phyloP scores from a whole-genome alignment of 1,139 yeast species.

The Pichia sp. region DNA sequence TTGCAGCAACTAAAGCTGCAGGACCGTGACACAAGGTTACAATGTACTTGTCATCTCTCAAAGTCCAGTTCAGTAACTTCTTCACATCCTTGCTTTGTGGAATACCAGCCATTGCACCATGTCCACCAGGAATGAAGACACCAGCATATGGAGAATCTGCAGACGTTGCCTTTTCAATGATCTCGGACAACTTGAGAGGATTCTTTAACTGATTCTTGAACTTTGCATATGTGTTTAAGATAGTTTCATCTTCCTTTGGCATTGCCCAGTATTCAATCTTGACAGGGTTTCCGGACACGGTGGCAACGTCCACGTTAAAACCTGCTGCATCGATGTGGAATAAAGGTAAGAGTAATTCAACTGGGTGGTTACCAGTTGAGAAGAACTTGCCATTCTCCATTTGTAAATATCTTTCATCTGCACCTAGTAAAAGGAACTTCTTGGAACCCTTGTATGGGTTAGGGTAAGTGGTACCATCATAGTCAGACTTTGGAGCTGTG shows the following conservation, averaged over 20 bases:
- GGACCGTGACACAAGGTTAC: slow-evolving; percentile 12
- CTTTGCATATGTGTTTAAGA: slow-evolving; percentile 6
- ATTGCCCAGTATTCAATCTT: slow-evolving; percentile 12
- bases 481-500: slow-evolving; percentile 8
- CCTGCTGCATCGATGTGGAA: slow-evolving; percentile 12
- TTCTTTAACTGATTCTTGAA: slow-evolving; percentile 1
- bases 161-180: slow-evolving; percentile 3
- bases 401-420: slow-evolving; percentile 11
- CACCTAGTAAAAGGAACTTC: slow-evolving; percentile 6
- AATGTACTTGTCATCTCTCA: slow-evolving; percentile 8
- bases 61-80: slow-evolving; percentile 9
- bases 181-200: slow-evolving; percentile 4
- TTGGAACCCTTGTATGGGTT: slow-evolving; percentile 6
- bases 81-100: slow-evolving; percentile 8
- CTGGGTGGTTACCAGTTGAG: slow-evolving; percentile 14
- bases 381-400: slow-evolving; percentile 10
- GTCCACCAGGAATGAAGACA: slow-evolving; percentile 13
- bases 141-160: slow-evolving; percentile 9
- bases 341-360: slow-evolving; percentile 10
- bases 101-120: slow-evolving; percentile 8
- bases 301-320: slow-evolving; percentile 10
- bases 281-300: slow-evolving; percentile 11
- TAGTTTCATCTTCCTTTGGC: slow-evolving; percentile 11
- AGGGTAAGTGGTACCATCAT: slow-evolving; percentile 10
- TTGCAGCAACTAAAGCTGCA: slow-evolving; percentile 9